Evolutionary conservation across 2,329 filamentous ascomycete genomes (phyloP), one percentile per base, ranked within the genome.

Genomic region (Rutstroemia sp.): DNA sequence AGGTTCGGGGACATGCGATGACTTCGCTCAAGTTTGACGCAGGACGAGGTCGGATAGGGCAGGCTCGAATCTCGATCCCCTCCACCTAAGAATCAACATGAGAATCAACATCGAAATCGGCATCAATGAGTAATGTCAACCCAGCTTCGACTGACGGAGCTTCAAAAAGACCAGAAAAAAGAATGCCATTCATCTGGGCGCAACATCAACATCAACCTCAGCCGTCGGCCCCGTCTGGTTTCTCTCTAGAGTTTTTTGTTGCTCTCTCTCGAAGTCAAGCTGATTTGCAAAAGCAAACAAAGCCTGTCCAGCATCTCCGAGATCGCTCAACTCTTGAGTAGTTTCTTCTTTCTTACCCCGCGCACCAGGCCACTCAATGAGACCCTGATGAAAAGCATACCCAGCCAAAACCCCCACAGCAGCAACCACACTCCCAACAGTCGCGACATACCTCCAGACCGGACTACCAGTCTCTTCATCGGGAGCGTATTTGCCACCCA

Each of bases 381-480:
- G 55, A 17, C 67, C 71, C 52, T 68, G 60, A 52, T 70, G 67
- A 36, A 68, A 62, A 48, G 64, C 66, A 60, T 64, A 71, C 21
- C 66, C 68, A 17, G 68, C 56, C 30, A 68, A 60, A n/a, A 67
- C 45, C 2, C 63, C 66, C 1, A 69, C 57, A 19, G 64, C 63
- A 36, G 65, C 67, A 39, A 68, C 58, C 6, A 69, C 46, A 12
- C 65, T 62, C 2, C 65, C 62, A 45, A 68, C 46, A 12, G 62
- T 52, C 2, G 60, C 57, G 9, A 65, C 39, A 51, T 58, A 61
- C 54, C 58, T 58, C 65, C 60, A 64, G 16, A 57, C 56, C 30
- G 56, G 62, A 48, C 52, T 61, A 48, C 57, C 48, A 3, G 56
- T 39, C 21, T 62, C 60, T 23, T 60, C 60, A 21, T 65, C 60